Evolutionary conservation across 768 basidiomycete genomes (phyloP).

Genomic region (Clitopilus passeckerianus): DNA sequence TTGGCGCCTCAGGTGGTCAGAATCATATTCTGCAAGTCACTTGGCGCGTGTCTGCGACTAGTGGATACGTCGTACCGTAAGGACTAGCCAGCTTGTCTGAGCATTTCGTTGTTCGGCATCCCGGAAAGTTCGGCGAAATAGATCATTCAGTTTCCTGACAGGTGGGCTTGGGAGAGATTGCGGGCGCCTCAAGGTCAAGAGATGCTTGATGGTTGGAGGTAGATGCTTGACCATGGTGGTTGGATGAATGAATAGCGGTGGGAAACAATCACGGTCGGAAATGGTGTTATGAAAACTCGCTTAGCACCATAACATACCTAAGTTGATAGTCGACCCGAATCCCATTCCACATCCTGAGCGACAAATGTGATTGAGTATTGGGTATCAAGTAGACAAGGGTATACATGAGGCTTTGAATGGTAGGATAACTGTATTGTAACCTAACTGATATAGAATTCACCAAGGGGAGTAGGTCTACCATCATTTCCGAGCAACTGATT

Average conservation of each 20-base stretch:
- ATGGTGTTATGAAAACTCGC: background rate
- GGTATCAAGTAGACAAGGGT: background rate
- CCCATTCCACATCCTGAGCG: too few relatives aligned
- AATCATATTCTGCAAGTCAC: background rate
- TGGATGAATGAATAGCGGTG: background rate
- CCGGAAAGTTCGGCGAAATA: slow-evolving; percentile 58
- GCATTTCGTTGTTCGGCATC: slow-evolving; percentile 63
- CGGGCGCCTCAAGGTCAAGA: slow-evolving; percentile 64
- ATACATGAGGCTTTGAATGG: background rate
- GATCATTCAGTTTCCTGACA: slow-evolving; percentile 39
- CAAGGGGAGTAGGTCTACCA: slow-evolving; percentile 50
- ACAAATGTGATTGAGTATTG: background rate
- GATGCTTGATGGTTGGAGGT: slow-evolving; percentile 65
- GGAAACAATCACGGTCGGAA: background rate
- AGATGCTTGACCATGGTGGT: slow-evolving; percentile 41
- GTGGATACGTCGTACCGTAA: slow-evolving; percentile 44
- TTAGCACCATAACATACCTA: background rate
- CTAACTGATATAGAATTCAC: slow-evolving; percentile 37
- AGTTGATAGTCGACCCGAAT: background rate
- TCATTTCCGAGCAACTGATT: slow-evolving; percentile 47
- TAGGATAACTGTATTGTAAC: background rate
- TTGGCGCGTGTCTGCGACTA: slow-evolving; percentile 4
- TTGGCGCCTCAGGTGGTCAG: background rate
- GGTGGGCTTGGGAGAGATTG: slow-evolving; percentile 55
- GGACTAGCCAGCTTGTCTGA: slow-evolving; percentile 77